Base-by-base conservation (phyloP, 2,329 filamentous ascomycete species). In the Xylariales sp. region DNA sequence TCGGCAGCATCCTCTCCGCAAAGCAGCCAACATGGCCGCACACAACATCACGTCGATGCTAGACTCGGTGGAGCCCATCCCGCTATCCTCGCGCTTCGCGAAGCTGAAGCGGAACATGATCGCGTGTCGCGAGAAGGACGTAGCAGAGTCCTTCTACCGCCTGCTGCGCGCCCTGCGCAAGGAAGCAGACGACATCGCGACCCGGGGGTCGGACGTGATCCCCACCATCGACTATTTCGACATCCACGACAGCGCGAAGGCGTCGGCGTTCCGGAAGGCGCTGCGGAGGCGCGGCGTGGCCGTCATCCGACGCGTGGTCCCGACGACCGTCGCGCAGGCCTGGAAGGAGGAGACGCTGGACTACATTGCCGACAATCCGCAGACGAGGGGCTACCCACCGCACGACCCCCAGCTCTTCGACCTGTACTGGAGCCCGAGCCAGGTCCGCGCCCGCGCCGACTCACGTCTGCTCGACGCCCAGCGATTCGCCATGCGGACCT, bases 351-450 rank as follows among this genome's bases (percentile, higher is more conserved):
- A 90, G 71, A 81, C 90, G 4, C 84, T 88, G 65, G 85, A 87
- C 3, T 93, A 94, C 73, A 85, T 92, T 3, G 80, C 79, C 7
- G 84, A 84, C 55, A 93, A 93, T 75, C 85, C 87, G 0, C 80
- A 80, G 5, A 88, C 86, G 1, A 84, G 81, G 79, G 83, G 84
- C 81, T 92, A 91, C 70, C 91, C 90, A 0, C 75, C 83, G 0
- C 81, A 89, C 50, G 85, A 89, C 43, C 90, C 90, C 0, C 88
- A 91, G 49, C 90, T 93, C 2, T 92, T 87, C 74, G 91, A 93
- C 75, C 80, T 93, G 1, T 93, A 93, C 79, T 93, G 91, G 91
- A 90, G 89, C 0, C 83, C 84, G 0, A 82, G 89, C 1, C 91
- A 94, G 76, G 82, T 91, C 46, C 84, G 86, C 68, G 91, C 91